Evolutionary conservation across 2,329 filamentous ascomycete species (phyloP).

Genomic region (Sclerotinia spermophila): DNA sequence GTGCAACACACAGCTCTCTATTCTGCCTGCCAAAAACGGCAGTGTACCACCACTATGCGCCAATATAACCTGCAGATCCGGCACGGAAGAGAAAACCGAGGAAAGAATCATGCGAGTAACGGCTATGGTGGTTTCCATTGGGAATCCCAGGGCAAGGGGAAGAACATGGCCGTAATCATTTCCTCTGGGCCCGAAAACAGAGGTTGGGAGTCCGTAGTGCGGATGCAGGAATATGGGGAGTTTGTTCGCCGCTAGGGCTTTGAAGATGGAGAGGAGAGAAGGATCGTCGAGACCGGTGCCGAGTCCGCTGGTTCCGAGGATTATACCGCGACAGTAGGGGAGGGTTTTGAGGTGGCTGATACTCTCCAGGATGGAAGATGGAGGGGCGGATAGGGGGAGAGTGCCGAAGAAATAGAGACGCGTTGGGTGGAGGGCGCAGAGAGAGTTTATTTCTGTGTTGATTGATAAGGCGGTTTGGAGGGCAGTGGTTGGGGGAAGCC

Average conservation of each 20-base stretch:
- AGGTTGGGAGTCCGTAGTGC: slow-evolving; percentile 80
- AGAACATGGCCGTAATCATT: slow-evolving; percentile 81
- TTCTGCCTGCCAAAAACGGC: slow-evolving; percentile 81
- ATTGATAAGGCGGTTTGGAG: slow-evolving; percentile 61
- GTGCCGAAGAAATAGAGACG: slow-evolving; percentile 80
- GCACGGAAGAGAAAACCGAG: slow-evolving; percentile 76
- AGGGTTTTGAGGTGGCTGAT: slow-evolving; percentile 60
- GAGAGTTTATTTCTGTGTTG: slow-evolving; percentile 72
- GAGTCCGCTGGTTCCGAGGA: slow-evolving; percentile 80
- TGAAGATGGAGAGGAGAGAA: slow-evolving; percentile 66
- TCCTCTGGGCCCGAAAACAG: slow-evolving; percentile 72
- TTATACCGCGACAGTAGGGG: slow-evolving; percentile 74
- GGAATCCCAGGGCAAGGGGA: slow-evolving; percentile 80
- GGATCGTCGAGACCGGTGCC: slow-evolving; percentile 79
- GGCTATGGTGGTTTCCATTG: slow-evolving; percentile 88
- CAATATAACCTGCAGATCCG: slow-evolving; percentile 66
- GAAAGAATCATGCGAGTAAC: slow-evolving; percentile 83
- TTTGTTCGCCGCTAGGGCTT: slow-evolving; percentile 59
- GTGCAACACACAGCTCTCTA: slow-evolving; percentile 83
- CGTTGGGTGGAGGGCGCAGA: slow-evolving; percentile 64
- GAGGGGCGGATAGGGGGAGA: slow-evolving; percentile 69
- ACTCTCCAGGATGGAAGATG: slow-evolving; percentile 59
- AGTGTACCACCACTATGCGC: slow-evolving; percentile 87
- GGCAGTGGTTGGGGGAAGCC: slow-evolving; percentile 60
- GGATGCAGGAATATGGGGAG: slow-evolving; percentile 82